Evolutionary conservation across 2,329 filamentous ascomycete species (phyloP), one percentile per base, ranked within the genome.

Genomic region (Arthrinium phaeospermum): DNA sequence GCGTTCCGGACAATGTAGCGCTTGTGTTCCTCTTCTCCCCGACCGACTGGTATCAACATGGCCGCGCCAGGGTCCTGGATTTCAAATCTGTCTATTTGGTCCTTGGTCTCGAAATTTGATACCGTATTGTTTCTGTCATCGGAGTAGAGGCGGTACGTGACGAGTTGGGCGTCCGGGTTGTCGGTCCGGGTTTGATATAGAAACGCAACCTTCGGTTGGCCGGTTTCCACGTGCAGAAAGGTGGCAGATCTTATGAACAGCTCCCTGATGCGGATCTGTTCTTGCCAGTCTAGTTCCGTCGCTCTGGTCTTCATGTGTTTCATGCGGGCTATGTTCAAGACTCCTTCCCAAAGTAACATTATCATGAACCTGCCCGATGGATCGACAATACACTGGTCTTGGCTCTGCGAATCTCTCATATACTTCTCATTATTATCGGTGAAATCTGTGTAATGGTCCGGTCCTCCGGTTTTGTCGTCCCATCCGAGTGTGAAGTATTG

Each of bases 401-500:
- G 92, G 73, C 93, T 95, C 81, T 96, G 93, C 10, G 93, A 92
- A 78, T 97, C 93, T 70, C 94, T 86, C 88, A 92, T 89, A 73
- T 90, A 87, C 49, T 85, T 87, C 77, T 91, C 89, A 45, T 87
- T 84, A 1, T 83, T 78, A 74, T 92, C 90, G 53, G 85, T 82
- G 53, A 89, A 87, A 1, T 83, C 76, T 76, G 87, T 84, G 30
- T 88, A 80, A 0, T 87, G 89, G 12, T 88, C 85, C 2, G 92
- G 81, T 72, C 85, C 81, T 27, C 82, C 82, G 5, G 79, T 85
- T 80, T 88, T 82, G 0, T 87, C 78, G 77, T 98, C 91, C 95
- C 96, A 99, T 22, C 88, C 91, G 27, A 98, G 82, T 1, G 94
- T 97, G 81, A 98, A 98, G 84, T 98, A 98, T 78, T 95, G 92